phyloP scores from a whole-genome alignment of 163 green algal genomes.

The Smithsoniella earleae region DNA sequence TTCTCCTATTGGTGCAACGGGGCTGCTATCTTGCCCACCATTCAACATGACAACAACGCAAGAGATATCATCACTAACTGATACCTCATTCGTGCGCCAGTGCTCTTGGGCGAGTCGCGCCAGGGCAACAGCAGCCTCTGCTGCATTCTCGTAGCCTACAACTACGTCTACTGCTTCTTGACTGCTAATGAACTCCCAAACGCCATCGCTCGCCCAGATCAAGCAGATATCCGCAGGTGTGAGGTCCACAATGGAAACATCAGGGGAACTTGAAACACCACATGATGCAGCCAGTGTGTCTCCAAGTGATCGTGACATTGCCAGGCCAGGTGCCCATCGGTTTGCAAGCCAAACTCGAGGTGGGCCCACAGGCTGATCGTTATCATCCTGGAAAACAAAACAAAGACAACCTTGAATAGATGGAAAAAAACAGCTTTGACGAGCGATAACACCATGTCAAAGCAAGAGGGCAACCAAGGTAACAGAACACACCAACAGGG shows the following conservation, averaged over 20 bases:
- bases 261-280: slow-evolving; percentile 71
- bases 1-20: neutral
- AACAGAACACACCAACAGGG: slow-evolving; percentile 20
- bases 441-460: neutral
- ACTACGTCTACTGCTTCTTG: slow-evolving; percentile 78
- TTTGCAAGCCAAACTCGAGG: slow-evolving; percentile 77
- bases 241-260: slow-evolving; percentile 60
- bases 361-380: slow-evolving; percentile 72
- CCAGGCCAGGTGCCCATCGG: slow-evolving; percentile 74
- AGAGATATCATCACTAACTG: slow-evolving; percentile 24
- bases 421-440: neutral
- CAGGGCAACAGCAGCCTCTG: slow-evolving; percentile 43
- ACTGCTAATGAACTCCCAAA: slow-evolving; percentile 89
- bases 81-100: neutral
- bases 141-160: slow-evolving; percentile 41
- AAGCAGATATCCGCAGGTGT: slow-evolving; percentile 63
- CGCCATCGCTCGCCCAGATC: slow-evolving; percentile 78
- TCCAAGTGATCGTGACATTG: slow-evolving; percentile 85
- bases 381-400: slow-evolving; percentile 54
- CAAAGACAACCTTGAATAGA: neutral
- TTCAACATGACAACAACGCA: slow-evolving; percentile 19
- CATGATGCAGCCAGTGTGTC: slow-evolving; percentile 59
- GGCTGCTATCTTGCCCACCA: neutral
- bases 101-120: neutral
- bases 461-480: slow-evolving; percentile 2